Conservation (phyloP, 2,329 filamentous ascomycete species). For the Fusarium sarcochroum region DNA sequence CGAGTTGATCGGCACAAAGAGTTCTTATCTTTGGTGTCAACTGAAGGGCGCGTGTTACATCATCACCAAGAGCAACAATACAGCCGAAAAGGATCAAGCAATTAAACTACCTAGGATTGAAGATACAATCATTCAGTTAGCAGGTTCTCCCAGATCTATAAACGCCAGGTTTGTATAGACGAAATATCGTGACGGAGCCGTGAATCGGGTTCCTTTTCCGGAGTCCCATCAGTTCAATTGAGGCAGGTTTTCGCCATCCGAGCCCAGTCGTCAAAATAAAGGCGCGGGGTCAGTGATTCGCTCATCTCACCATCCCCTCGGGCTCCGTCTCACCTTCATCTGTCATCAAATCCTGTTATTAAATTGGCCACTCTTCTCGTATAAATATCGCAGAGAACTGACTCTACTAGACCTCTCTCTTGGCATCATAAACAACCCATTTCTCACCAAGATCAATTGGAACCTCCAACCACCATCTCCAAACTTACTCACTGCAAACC, state of each 20-base stretch:
- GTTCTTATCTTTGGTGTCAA: slow-evolving; percentile 19
- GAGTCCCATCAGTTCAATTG: background rate
- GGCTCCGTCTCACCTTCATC: background rate
- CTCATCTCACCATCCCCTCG: background rate
- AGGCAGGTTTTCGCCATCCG: background rate
- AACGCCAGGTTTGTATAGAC: too few relatives aligned
- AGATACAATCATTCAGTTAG: too few relatives aligned
- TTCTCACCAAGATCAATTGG: background rate
- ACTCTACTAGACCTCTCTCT: background rate
- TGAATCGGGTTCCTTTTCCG: background rate
- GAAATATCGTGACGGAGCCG: background rate
- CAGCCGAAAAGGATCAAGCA: background rate
- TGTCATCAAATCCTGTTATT: background rate
- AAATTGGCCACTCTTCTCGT: background rate
- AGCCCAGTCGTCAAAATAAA: slow-evolving; percentile 4
- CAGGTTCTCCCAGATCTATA: too few relatives aligned
- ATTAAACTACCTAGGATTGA: too few relatives aligned
- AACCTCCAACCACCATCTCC: background rate
- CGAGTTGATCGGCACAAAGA: background rate
- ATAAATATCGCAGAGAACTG: background rate
- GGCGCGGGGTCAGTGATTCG: slow-evolving; percentile 2
- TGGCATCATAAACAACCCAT: too few relatives aligned
- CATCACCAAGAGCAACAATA: background rate
- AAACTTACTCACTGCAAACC: background rate
- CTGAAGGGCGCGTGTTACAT: slow-evolving; percentile 30